Evolutionary conservation across 371 early-diverging fungal species (phyloP).

Genomic region (Syncephalastrum contaminatum): DNA sequence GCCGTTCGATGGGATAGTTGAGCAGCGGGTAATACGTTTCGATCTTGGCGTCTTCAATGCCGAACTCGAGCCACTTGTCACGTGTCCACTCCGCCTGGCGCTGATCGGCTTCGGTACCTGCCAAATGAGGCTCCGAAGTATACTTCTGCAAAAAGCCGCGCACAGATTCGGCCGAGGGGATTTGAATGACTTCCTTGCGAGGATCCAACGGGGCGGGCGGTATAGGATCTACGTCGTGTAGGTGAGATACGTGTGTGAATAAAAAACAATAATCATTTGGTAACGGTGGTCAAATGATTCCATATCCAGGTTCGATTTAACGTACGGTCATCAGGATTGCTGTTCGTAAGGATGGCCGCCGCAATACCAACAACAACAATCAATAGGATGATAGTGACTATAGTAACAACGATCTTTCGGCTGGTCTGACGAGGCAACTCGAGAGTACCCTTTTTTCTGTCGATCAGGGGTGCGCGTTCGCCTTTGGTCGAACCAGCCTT

Average conservation of each 20-base stretch:
- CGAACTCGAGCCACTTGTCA: conserved; percentile 48
- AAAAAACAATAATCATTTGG: too few species aligned
- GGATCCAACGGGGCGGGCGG: conserved; percentile 2
- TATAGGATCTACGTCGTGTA: too few species aligned
- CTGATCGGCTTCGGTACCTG: conserved; percentile 42
- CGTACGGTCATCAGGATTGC: not conserved
- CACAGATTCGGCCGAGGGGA: conserved; percentile 12
- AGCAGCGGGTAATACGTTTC: conserved; percentile 62
- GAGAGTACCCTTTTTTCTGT: conserved; percentile 31
- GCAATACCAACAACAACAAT: conserved; percentile 18
- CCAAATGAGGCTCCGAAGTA: conserved; percentile 53
- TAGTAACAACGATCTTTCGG: conserved; percentile 20
- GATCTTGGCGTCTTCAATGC: conserved; percentile 48
- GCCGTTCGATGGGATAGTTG: conserved; percentile 55
- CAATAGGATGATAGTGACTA: conserved; percentile 18
- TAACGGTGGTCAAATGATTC: too few species aligned
- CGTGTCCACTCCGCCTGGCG: conserved; percentile 58
- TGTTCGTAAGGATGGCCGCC: conserved; percentile 5
- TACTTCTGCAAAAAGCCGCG: conserved; percentile 44
- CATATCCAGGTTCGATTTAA: too few species aligned
- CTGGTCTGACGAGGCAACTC: conserved; percentile 31
- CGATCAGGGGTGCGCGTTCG: conserved; percentile 35
- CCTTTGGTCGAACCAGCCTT: conserved; percentile 12
- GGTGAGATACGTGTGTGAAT: too few species aligned
- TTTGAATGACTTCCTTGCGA: conserved; percentile 7